Percentiles rank a stretch among this genome's conserved stretches.
Evolutionary conservation across 1,284 basidiomycete species (phyloP).

Genomic region (Ceratobasidium sp.): DNA sequence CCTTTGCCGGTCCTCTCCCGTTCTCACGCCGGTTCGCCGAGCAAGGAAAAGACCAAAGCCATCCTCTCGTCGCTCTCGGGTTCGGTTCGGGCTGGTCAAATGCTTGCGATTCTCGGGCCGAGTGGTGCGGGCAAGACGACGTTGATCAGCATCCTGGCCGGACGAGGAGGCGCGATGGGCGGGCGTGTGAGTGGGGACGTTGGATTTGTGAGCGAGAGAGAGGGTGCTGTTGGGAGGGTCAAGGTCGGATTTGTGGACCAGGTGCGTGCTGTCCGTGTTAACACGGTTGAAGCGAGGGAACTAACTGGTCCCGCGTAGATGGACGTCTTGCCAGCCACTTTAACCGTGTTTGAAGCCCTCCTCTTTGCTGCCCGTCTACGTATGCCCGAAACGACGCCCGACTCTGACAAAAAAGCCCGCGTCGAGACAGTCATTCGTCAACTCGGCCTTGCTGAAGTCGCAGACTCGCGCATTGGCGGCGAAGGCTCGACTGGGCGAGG

Average conservation of each 20-base stretch:
- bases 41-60: conserved; percentile 18
- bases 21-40: too few species aligned
- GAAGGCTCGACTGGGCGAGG: conserved; percentile 56
- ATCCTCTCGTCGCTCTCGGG: conserved; percentile 82
- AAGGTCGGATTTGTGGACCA: conserved; percentile 85
- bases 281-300: neutral
- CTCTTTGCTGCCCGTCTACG: conserved; percentile 85
- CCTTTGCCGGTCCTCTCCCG: conserved; percentile 18
- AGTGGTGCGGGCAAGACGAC: conserved; percentile 86
- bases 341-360: conserved; percentile 86
- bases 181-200: conserved; percentile 75
- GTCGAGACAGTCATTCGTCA: conserved; percentile 72
- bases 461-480: conserved; percentile 79
- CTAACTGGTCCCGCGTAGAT: conserved; percentile 54
- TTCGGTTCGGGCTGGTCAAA: conserved; percentile 74
- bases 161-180: conserved; percentile 69
- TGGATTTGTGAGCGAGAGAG: conserved; percentile 58
- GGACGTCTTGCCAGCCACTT: conserved; percentile 79
- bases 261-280: conserved; percentile 46
- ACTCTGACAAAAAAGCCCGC: conserved; percentile 72
- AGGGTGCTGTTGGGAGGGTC: conserved; percentile 46
- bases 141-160: conserved; percentile 84
- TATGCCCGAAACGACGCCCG: conserved; percentile 79
- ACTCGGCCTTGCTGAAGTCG: conserved; percentile 76
- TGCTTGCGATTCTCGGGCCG: conserved; percentile 89